Conservation (phyloP, 805 yeast genomes). For the Hanseniaspora lindneri region DNA sequence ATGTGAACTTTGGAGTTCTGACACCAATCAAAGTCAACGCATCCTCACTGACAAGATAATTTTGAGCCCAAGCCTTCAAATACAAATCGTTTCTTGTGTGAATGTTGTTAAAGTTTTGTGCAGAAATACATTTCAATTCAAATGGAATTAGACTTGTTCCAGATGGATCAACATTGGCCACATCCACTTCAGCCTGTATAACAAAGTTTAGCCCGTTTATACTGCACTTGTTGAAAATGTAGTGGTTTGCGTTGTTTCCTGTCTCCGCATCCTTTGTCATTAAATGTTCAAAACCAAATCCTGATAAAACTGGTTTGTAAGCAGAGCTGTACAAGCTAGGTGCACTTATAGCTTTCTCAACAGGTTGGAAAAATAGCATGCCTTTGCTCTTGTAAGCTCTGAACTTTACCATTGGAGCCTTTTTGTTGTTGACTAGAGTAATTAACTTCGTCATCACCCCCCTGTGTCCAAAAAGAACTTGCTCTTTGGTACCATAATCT, state of each 20-base stretch:
- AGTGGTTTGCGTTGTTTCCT: background rate
- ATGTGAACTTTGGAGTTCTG: background rate
- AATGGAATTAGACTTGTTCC: background rate
- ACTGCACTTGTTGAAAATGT: constrained; percentile 1
- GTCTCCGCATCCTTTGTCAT: background rate
- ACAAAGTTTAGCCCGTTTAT: background rate
- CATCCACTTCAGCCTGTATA: constrained; percentile 12
- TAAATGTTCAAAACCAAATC: constrained; percentile 10
- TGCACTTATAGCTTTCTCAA: constrained; percentile 1
- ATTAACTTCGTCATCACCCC: constrained; percentile 11
- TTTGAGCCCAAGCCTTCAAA: constrained; percentile 12
- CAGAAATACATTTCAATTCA: constrained; percentile 6
- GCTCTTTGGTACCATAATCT: background rate
- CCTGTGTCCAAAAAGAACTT: constrained; percentile 6
- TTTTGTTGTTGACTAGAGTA: background rate
- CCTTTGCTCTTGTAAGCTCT: background rate
- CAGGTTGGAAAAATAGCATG: constrained; percentile 5
- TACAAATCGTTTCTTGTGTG: background rate
- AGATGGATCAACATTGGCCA: background rate
- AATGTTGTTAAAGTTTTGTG: background rate
- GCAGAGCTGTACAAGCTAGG: background rate
- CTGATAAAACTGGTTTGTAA: background rate
- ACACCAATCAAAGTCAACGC: background rate
- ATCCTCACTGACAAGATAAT: background rate
- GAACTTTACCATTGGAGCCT: background rate